A percentile compares a stretch with the other conserved stretches of the same genome.
These are phyloP conservation scores for Wallemia hederae DNA, from an alignment of 1,284 basidiomycete species.

Conservation along the genomic window DNA sequence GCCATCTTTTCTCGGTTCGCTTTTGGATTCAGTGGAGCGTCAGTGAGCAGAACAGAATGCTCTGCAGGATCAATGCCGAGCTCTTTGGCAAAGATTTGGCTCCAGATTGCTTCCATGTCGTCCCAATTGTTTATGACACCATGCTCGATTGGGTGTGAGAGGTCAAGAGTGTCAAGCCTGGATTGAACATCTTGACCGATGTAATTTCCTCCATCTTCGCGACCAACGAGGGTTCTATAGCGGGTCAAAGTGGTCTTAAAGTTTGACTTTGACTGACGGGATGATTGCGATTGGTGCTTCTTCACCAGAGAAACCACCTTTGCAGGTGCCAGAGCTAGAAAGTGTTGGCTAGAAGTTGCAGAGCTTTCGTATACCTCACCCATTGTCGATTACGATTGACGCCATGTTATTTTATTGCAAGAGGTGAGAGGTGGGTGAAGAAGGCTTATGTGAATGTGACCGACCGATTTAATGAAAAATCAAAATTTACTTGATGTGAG, in stretches of 20 bases:
- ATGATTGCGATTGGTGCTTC: slow-evolving; percentile 47
- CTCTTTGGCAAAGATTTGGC: slow-evolving; percentile 81
- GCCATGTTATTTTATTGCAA: too few species aligned
- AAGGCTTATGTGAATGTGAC: too few species aligned
- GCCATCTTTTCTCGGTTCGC: slow-evolving; percentile 81
- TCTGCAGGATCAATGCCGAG: slow-evolving; percentile 80
- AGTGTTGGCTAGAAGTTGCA: background rate
- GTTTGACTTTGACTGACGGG: slow-evolving; percentile 21
- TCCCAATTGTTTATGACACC: slow-evolving; percentile 60
- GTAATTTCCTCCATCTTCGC: slow-evolving; percentile 68
- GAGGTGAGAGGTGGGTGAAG: too few species aligned
- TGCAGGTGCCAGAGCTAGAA: slow-evolving; percentile 53
- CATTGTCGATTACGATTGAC: slow-evolving; percentile 15
- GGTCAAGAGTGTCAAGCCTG: too few species aligned
- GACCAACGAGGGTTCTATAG: slow-evolving; percentile 53
- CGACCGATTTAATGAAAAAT: too few species aligned
- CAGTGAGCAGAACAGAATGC: slow-evolving; percentile 82
- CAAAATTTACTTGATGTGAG: too few species aligned
- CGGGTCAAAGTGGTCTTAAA: background rate
- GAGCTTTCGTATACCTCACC: slow-evolving; percentile 5
- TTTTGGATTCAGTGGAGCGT: slow-evolving; percentile 79
- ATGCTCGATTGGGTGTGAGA: too few species aligned
- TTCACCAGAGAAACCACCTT: slow-evolving; percentile 58
- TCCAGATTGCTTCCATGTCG: slow-evolving; percentile 96
- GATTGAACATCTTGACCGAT: too few species aligned